Conservation (phyloP, 2,329 filamentous ascomycete species). For the Zasmidium citrigriseum region DNA sequence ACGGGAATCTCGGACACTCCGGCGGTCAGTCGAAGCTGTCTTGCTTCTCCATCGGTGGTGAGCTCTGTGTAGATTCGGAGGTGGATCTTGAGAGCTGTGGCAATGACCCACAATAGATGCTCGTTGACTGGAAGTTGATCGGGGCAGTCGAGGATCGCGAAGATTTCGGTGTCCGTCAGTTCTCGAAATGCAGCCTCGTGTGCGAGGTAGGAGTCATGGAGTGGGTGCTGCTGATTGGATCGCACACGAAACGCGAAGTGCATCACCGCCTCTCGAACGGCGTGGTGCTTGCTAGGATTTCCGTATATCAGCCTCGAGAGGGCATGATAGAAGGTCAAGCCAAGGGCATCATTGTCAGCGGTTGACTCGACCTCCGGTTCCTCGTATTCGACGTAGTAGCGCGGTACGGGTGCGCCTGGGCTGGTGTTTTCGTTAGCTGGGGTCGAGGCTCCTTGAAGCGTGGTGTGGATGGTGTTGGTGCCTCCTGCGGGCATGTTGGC, state of each 20-base stretch:
- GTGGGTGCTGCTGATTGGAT: neutral
- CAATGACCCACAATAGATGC: neutral
- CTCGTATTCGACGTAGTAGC: too few relatives aligned
- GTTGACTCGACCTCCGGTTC: too few relatives aligned
- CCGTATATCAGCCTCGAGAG: neutral
- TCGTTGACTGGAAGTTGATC: neutral
- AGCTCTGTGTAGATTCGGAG: neutral
- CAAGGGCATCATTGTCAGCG: too few relatives aligned
- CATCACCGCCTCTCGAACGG: neutral
- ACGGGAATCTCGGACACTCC: neutral
- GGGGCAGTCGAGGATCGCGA: constrained; percentile 1
- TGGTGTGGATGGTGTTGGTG: too few relatives aligned
- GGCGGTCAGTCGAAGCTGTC: neutral
- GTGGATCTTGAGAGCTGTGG: neutral
- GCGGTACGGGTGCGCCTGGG: too few relatives aligned
- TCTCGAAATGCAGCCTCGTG: neutral
- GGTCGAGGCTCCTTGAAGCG: too few relatives aligned
- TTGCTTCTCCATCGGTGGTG: neutral
- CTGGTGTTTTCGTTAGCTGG: too few relatives aligned
- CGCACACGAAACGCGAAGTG: neutral
- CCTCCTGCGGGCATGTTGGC: too few relatives aligned
- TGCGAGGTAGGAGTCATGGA: neutral
- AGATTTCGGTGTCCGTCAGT: neutral
- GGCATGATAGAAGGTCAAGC: neutral
- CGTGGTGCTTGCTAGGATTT: neutral